Conservation (phyloP, 176 grass and related monocot genomes). For the Triticum monococcum region DNA sequence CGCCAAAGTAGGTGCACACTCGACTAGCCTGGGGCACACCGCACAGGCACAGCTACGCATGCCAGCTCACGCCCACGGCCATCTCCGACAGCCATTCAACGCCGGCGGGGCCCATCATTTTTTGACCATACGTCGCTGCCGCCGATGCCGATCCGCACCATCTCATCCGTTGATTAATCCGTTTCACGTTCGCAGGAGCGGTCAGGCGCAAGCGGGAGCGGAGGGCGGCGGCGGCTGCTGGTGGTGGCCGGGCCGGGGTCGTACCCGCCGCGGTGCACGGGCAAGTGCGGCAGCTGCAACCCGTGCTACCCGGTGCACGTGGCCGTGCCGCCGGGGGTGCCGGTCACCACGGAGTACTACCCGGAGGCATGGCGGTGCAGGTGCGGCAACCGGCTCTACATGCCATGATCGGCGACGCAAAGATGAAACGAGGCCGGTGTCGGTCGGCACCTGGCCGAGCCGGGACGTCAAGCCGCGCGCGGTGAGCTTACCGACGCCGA, state of each 20-base stretch:
- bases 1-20: slow-evolving; percentile 24
- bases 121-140: slow-evolving; percentile 34
- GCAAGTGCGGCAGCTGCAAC: slow-evolving; percentile 70
- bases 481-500: not conserved
- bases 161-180: not conserved
- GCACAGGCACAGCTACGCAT: not conserved
- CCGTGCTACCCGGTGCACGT: slow-evolving; percentile 81
- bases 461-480: too few relatives aligned
- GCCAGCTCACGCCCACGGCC: slow-evolving; percentile 9
- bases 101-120: slow-evolving; percentile 11
- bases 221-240: slow-evolving; percentile 11
- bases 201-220: not conserved
- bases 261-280: slow-evolving; percentile 66
- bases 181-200: not conserved
- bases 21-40: not conserved
- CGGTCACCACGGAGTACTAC: slow-evolving; percentile 83
- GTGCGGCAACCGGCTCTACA: slow-evolving; percentile 78
- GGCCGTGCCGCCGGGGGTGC: slow-evolving; percentile 72
- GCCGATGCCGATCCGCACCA: not conserved
- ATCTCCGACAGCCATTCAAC: slow-evolving; percentile 40
- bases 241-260: slow-evolving; percentile 55
- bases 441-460: too few relatives aligned
- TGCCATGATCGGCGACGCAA: slow-evolving; percentile 42
- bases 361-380: slow-evolving; percentile 89
- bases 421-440: not conserved